These are phyloP conservation scores for Cryptosporidium parvum DNA, from an alignment of 169 alveolate species.

Conservation along the genomic window DNA sequence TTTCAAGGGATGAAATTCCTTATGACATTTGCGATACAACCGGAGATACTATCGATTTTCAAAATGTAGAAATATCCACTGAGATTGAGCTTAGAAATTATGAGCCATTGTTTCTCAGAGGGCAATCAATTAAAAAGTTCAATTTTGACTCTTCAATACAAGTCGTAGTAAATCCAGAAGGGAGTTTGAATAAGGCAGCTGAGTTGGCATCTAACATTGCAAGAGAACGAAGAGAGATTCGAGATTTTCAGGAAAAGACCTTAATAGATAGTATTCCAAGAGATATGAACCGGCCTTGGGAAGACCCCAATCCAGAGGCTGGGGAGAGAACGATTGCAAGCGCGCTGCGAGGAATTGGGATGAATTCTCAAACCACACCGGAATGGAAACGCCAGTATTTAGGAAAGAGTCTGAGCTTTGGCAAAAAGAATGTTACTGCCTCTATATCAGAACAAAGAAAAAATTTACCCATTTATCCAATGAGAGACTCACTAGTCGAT, in stretches of 20 bases:
- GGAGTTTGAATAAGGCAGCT: conserved; percentile 93
- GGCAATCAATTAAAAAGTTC: conserved; percentile 92
- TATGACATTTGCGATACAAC: neutral
- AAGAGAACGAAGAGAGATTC: conserved; percentile 88
- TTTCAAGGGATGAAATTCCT: conserved; percentile 22
- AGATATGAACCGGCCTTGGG: conserved; percentile 91
- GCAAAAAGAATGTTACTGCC: conserved; percentile 79
- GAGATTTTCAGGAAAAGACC: conserved; percentile 87
- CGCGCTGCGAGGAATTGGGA: conserved; percentile 82
- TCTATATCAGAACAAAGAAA: conserved; percentile 94
- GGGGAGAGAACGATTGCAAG: conserved; percentile 90
- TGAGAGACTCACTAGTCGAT: conserved; percentile 91
- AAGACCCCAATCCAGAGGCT: conserved; percentile 92
- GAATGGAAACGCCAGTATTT: conserved; percentile 91
- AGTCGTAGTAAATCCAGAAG: conserved; percentile 93
- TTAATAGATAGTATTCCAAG: conserved; percentile 88
- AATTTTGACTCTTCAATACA: conserved; percentile 85
- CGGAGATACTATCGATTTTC: neutral
- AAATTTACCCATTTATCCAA: conserved; percentile 94
- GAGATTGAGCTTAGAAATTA: conserved; percentile 93
- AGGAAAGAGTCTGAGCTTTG: conserved; percentile 84
- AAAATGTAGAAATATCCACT: conserved; percentile 49
- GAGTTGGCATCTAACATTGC: conserved; percentile 86
- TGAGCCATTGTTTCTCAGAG: conserved; percentile 95
- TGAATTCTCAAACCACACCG: conserved; percentile 84